These are phyloP conservation scores for Colletotrichum liriopes DNA, from an alignment of 2,329 filamentous ascomycete species.

Conservation along the genomic window DNA sequence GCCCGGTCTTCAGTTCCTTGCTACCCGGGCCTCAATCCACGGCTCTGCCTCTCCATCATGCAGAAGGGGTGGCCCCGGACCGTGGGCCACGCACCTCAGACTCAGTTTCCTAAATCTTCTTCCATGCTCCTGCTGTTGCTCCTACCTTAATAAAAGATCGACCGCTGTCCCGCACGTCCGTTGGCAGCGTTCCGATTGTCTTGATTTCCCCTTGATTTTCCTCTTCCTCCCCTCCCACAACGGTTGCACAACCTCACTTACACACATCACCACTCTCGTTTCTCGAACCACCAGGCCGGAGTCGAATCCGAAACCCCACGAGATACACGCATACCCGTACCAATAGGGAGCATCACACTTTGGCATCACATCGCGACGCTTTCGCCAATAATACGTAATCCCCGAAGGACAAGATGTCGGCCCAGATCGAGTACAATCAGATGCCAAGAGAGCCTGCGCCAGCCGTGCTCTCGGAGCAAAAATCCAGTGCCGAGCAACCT, in stretches of 20 bases:
- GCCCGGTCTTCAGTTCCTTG: neutral
- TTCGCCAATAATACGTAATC: slow-evolving; percentile 24
- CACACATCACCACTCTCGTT: slow-evolving; percentile 15
- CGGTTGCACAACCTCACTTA: neutral
- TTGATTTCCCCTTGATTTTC: neutral
- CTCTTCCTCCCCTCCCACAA: neutral
- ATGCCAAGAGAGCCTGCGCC: slow-evolving; percentile 54
- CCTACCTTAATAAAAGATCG: slow-evolving; percentile 4
- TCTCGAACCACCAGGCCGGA: slow-evolving; percentile 6
- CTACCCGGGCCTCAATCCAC: slow-evolving; percentile 1
- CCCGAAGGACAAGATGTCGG: slow-evolving; percentile 22
- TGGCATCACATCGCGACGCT: neutral
- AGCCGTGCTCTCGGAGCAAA: slow-evolving; percentile 47
- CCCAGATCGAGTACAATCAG: slow-evolving; percentile 45
- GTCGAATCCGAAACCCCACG: neutral
- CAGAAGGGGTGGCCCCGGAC: slow-evolving; percentile 18
- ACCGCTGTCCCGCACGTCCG: slow-evolving; percentile 23
- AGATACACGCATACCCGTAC: neutral
- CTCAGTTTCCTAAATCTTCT: slow-evolving; percentile 14
- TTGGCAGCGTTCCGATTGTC: neutral
- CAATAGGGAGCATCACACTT: neutral
- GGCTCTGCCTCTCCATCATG: slow-evolving; percentile 33
- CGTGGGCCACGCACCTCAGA: slow-evolving; percentile 24
- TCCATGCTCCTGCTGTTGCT: neutral
- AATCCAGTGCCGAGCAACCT: slow-evolving; percentile 53